Evolutionary conservation across 2,329 filamentous ascomycete species (phyloP).

Genomic region (Pseudogymnoascus destructans): DNA sequence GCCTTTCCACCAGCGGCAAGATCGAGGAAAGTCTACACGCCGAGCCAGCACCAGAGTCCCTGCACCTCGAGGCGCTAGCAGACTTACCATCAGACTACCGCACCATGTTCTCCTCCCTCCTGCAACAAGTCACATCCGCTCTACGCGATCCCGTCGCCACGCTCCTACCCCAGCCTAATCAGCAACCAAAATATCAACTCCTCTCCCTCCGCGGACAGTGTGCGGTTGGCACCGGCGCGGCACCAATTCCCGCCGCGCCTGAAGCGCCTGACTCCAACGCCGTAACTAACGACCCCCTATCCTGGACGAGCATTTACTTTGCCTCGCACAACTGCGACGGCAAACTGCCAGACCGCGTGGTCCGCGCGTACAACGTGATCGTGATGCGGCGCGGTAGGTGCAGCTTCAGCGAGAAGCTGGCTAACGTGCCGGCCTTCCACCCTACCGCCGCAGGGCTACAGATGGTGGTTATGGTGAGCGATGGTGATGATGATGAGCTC

Average conservation of each 20-base stretch:
- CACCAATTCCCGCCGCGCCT: conserved; percentile 51
- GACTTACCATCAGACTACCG: conserved; percentile 24
- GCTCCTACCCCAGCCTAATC: conserved; percentile 27
- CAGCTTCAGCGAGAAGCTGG: conserved; percentile 69
- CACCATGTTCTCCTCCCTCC: conserved; percentile 32
- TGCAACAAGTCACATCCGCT: conserved; percentile 37
- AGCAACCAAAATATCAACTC: conserved; percentile 23
- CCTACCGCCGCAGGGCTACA: conserved; percentile 52
- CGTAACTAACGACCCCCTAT: conserved; percentile 33
- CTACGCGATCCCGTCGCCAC: conserved; percentile 33
- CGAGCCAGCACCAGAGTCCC: conserved; percentile 11
- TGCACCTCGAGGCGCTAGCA: conserved; percentile 10
- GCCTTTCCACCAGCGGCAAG: conserved; percentile 8
- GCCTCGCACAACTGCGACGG: conserved; percentile 51
- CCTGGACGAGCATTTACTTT: conserved; percentile 60
- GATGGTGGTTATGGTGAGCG: conserved; percentile 65
- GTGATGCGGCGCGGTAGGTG: conserved; percentile 74
- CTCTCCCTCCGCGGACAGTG: conserved; percentile 33
- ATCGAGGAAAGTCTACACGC: conserved; percentile 15
- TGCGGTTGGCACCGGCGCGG: conserved; percentile 45
- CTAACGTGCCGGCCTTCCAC: conserved; percentile 68
- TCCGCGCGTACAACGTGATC: conserved; percentile 56
- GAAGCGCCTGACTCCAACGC: conserved; percentile 23
- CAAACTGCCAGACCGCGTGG: conserved; percentile 38
- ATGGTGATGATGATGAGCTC: conserved; percentile 29